These are phyloP conservation scores for Tuber microsphaerosporum DNA, from an alignment of 495 filamentous ascomycete genomes.

Conservation along the genomic window DNA sequence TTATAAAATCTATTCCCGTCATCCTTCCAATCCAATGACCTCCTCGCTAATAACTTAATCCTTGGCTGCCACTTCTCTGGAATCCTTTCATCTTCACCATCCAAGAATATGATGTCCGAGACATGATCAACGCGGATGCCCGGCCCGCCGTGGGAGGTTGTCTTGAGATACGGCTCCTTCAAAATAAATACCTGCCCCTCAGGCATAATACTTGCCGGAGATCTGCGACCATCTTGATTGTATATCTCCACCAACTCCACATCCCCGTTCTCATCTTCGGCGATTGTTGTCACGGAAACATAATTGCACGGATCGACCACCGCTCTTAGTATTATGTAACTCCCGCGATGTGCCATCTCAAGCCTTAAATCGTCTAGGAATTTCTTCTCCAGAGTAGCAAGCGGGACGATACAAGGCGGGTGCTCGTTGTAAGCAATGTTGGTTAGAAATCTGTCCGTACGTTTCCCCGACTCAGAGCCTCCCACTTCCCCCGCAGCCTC, in stretches of 20 bases:
- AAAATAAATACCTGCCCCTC: constrained; percentile 23
- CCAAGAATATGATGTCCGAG: constrained; percentile 27
- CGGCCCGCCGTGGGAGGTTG: constrained; percentile 2
- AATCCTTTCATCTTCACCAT: constrained; percentile 9
- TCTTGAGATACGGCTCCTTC: constrained; percentile 29
- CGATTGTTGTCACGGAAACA: constrained; percentile 14
- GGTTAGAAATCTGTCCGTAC: neutral
- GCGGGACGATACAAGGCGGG: constrained; percentile 12
- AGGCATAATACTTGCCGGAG: constrained; percentile 15
- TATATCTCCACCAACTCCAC: constrained; percentile 24
- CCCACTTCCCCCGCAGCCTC: rapidly evolving
- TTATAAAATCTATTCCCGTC: constrained; percentile 20
- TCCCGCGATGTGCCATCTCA: constrained; percentile 20
- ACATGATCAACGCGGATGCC: constrained; percentile 29
- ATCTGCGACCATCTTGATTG: constrained; percentile 8
- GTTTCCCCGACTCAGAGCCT: neutral
- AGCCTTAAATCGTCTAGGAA: constrained; percentile 20
- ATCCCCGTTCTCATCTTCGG: constrained; percentile 24
- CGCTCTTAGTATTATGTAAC: constrained; percentile 20
- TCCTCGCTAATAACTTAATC: constrained; percentile 5
- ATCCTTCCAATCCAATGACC: constrained; percentile 18
- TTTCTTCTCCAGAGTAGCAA: constrained; percentile 16
- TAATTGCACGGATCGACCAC: constrained; percentile 12
- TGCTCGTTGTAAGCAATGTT: constrained; percentile 8
- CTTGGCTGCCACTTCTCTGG: constrained; percentile 21